Evolutionary conservation across 257 asterid genomes (phyloP), one percentile per base, ranked within the genome.

Genomic region (Salvia splendens): DNA sequence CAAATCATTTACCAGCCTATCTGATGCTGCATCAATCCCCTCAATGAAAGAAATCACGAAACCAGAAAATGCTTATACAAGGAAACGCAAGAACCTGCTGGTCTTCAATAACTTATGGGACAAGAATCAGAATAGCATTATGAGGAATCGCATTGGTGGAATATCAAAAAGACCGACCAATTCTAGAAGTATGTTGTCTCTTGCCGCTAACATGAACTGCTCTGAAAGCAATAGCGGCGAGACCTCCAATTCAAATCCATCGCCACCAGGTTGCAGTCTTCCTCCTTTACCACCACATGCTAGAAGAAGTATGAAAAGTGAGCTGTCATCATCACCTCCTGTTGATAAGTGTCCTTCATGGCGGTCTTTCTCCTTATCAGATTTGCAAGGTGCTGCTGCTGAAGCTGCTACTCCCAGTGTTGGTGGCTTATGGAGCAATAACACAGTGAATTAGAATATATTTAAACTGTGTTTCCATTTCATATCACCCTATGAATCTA

Each of bases 251-350:
- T 86, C 85, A 14, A 79, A 75, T 56, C 85, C 89, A 20, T 68
- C 89, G 5, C 78, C 87, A 47, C 84, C 83, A 53, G 73, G 77
- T 50, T 56, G 64, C 64, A 30, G 78, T 77, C 89, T 80, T 68
- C 96, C 96, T 80, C 97, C 96, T 61, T 76, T 86, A 73, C 97
- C 96, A 15, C 89, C 95, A 4, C 86, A 84, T 68, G 76, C 79
- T 48, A 84, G 87, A 78, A 75, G 73, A 79, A 50, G 72, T 35
- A 54, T 59, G 9, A 68, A 65, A 45, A 61, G 43, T 49, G 93
- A 77, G 67, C 77, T 57, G 6, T 70, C 81, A 28, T 46, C 77
- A 35, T 70, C 85, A 46, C 85, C 86, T 67, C 84, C 86, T 3
- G 72, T 45, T 24, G 85, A 82, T 56, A 86, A 73, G 73, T 72